These are phyloP conservation scores for Glutinoglossum americanum DNA, from an alignment of 495 filamentous ascomycete genomes.

Conservation along the genomic window DNA sequence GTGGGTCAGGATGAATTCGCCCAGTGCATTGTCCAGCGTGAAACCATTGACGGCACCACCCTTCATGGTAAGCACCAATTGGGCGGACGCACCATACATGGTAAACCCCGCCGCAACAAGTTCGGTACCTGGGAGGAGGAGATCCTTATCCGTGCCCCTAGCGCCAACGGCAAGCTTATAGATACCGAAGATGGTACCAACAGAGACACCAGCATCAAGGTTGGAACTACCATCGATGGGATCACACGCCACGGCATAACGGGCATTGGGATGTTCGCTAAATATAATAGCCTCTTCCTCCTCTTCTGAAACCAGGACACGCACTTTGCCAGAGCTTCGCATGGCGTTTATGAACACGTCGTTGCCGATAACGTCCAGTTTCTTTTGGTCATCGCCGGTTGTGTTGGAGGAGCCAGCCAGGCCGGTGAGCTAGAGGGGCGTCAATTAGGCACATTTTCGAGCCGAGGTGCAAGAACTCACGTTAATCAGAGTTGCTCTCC, in stretches of 20 bases:
- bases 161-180: slow-evolving; percentile 61
- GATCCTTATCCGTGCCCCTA: slow-evolving; percentile 55
- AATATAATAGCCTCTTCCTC: slow-evolving; percentile 85
- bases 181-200: slow-evolving; percentile 93
- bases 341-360: slow-evolving; percentile 92
- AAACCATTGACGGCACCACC: slow-evolving; percentile 88
- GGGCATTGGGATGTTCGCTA: slow-evolving; percentile 52
- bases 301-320: slow-evolving; percentile 84
- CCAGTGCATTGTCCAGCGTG: slow-evolving; percentile 84
- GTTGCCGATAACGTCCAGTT: slow-evolving; percentile 96
- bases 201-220: slow-evolving; percentile 90
- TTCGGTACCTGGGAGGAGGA: slow-evolving; percentile 73
- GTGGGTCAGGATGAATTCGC: slow-evolving; percentile 97
- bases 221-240: slow-evolving; percentile 97
- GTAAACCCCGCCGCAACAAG: slow-evolving; percentile 90
- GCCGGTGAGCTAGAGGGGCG: slow-evolving; percentile 39
- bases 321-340: slow-evolving; percentile 73
- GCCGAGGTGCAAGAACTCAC: slow-evolving; percentile 6
- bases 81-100: slow-evolving; percentile 95
- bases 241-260: slow-evolving; percentile 92
- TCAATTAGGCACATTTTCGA: not conserved
- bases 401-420: slow-evolving; percentile 87
- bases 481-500: slow-evolving; percentile 90
- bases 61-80: slow-evolving; percentile 93
- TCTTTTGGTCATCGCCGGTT: slow-evolving; percentile 97